Conservation (phyloP, 495 filamentous ascomycete species). For the Filosporella fistucella region DNA sequence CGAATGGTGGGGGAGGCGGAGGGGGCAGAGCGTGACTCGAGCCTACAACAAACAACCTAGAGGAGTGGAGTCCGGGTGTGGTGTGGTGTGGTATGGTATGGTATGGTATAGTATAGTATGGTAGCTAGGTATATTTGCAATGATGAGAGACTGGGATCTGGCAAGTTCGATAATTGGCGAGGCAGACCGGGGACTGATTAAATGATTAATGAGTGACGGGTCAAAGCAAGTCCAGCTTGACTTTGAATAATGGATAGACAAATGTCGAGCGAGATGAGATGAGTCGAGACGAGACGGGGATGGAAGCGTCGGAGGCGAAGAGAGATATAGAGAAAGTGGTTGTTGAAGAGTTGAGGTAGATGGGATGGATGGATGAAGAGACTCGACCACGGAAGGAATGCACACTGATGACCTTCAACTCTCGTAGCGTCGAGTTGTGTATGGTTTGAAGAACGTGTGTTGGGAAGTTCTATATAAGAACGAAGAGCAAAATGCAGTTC, state of each 20-base stretch:
- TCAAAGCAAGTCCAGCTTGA: slow-evolving; percentile 29
- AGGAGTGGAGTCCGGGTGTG: slow-evolving; percentile 12
- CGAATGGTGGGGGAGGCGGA: slow-evolving; percentile 14
- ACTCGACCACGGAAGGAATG: slow-evolving; percentile 8
- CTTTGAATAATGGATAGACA: slow-evolving; percentile 18
- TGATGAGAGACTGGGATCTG: slow-evolving; percentile 22
- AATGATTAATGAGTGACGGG: slow-evolving; percentile 28
- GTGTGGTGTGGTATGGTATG: too few relatives aligned
- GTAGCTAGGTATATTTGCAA: too few relatives aligned
- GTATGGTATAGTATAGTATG: too few relatives aligned
- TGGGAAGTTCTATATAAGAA: slow-evolving; percentile 20
- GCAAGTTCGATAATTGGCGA: slow-evolving; percentile 25
- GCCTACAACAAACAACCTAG: too few relatives aligned
- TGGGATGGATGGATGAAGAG: slow-evolving; percentile 9
- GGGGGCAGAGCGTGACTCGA: slow-evolving; percentile 26
- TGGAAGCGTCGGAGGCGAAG: too few relatives aligned
- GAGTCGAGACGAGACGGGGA: too few relatives aligned
- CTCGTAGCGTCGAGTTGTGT: slow-evolving; percentile 13
- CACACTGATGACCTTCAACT: slow-evolving; percentile 18
- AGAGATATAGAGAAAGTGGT: too few relatives aligned
- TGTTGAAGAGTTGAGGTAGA: slow-evolving; percentile 1
- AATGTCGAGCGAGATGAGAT: too few relatives aligned
- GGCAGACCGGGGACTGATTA: slow-evolving; percentile 27
- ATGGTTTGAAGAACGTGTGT: slow-evolving; percentile 10
- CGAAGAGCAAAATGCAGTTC: slow-evolving; percentile 11